Base-by-base conservation (phyloP, 1,139 yeast genomes). In the Saccharomycopsis hybrid region DNA sequence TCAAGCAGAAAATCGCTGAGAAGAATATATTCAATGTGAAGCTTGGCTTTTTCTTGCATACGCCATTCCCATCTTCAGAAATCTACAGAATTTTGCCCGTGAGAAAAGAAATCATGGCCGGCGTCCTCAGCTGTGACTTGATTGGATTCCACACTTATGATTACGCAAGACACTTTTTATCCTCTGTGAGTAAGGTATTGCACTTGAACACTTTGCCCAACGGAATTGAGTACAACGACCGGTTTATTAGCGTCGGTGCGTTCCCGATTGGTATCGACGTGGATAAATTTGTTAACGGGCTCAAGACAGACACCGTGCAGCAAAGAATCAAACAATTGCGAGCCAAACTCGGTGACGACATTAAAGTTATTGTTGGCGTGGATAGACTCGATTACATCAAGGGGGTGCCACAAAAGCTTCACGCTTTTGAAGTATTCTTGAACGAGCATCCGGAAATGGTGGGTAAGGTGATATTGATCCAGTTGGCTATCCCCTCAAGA, bases 111-210 rank as follows among this genome's bases (percentile, higher is more conserved):
- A 89, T 94, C 51, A 72, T 94, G 60, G 79, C 78, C 55, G 99
- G 99, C 46, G 95, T 94, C 2, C 71, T 94, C 63, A 84, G 94
- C 60, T 92, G 97, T 69, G 96, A 94, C 64, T 75, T 94, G 60
- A 82, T 94, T 61, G 99, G 99, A 0, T 94, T 94, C 75, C 99
- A 94, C 66, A 94, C 98, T n/a, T 94, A 94, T 66, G 99, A 94
- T 66, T 94, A 94, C 62, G 98, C 96, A n/a, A 78, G 99, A 60
- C 99, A 94, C 69, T 94, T 94, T 67, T 69, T 94, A 52, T 84
- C 95, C 25, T 82, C 96, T 1, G 96, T 92, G n/a, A 82, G 90
- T 53, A 74, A 96, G 54, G 85, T 92, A 33, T 76, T 92, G 49
- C 77, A 85, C 55, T 82, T 89, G 13, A 83, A 82, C 44, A 89